Evolutionary conservation across 2,329 filamentous ascomycete species (phyloP), one percentile per base, ranked within the genome.

Genomic region (Cryphonectria naterciae): DNA sequence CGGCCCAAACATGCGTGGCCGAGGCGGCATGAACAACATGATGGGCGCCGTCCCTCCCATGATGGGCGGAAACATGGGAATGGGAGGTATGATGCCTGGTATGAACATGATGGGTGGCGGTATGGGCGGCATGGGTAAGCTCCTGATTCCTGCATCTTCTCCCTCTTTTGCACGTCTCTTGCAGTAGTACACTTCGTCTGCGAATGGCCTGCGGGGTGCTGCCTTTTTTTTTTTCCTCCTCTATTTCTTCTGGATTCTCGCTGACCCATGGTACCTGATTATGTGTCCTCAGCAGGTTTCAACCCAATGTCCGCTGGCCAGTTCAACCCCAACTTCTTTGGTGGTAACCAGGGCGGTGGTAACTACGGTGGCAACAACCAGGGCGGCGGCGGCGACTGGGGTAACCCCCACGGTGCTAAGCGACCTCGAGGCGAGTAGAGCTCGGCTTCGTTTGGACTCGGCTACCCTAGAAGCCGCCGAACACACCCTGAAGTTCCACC

Each of bases 391-490:
- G 82, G 89, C 70, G 90, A 91, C 69, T 89, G 89, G 81, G 93
- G 92, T 85, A 95, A 95, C 77, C 93, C 93, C 7, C 93, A 95
- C 75, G 92, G 92, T 41, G 90, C 91, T 4, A 96, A 96, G 83
- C 86, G 93, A 75, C 91, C 92, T 74, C 88, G 93, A 73, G 92
- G 92, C 72, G 93, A 95, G 78, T 87, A 84, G 43, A 11, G 7
- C 25, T 65, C 2, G 22, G 1, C 46, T n/a, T 28, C 22, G 22
- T 22, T 58, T 70, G 46, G 41, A 61, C 49, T 49, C 10, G 10
- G 37, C 46, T 10, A 32, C 39, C 37, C 25, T 60, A 4, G 1
- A 41, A n/a, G 10, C 19, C 28, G 4, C 63, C 17, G 15, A 35
- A 35, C 28, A 13, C 28, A 4, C 0, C 17, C 19, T 41, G 39